Conservation (phyloP, 108 stramenopile species). For the Pseudonitzschia delicatissima region DNA sequence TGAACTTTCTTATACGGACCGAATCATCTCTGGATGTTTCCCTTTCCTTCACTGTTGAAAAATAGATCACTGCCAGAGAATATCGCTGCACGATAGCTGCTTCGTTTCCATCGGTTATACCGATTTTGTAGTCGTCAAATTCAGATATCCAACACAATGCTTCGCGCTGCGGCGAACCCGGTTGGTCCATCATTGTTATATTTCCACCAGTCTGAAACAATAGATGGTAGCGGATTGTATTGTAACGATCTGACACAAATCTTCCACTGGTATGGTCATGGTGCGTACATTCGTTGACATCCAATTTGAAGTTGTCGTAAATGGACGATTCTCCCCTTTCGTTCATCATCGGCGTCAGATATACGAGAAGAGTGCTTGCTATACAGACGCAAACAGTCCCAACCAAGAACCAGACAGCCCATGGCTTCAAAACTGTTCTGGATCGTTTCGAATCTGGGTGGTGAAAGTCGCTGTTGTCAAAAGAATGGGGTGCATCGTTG, state of each 20-base stretch:
- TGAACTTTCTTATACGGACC: slow-evolving; percentile 1
- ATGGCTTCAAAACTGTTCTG: not conserved
- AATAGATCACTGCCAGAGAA: slow-evolving; percentile 26
- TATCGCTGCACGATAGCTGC: slow-evolving; percentile 20
- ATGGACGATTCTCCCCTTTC: too few relatives aligned
- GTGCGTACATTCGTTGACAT: not conserved
- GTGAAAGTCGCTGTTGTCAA: not conserved
- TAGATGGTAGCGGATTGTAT: not conserved
- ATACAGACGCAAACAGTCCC: not conserved
- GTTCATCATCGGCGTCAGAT: too few relatives aligned
- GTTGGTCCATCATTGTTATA: slow-evolving; percentile 9
- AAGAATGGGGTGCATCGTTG: not conserved
- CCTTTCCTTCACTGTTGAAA: slow-evolving; percentile 3
- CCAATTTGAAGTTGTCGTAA: too few relatives aligned
- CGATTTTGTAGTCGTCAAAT: slow-evolving; percentile 1
- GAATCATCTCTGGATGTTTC: not conserved
- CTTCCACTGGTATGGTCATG: not conserved
- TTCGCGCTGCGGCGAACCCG: slow-evolving; percentile 16
- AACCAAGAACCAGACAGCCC: not conserved
- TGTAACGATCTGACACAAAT: not conserved
- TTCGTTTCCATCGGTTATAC: slow-evolving; percentile 3
- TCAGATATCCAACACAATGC: slow-evolving; percentile 30
- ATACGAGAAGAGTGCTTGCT: not conserved
- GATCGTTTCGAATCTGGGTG: too few relatives aligned
- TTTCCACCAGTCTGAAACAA: slow-evolving; percentile 1